Base-by-base conservation (phyloP, 2,329 filamentous ascomycete genomes). In the Trichoderma brevicompactum region DNA sequence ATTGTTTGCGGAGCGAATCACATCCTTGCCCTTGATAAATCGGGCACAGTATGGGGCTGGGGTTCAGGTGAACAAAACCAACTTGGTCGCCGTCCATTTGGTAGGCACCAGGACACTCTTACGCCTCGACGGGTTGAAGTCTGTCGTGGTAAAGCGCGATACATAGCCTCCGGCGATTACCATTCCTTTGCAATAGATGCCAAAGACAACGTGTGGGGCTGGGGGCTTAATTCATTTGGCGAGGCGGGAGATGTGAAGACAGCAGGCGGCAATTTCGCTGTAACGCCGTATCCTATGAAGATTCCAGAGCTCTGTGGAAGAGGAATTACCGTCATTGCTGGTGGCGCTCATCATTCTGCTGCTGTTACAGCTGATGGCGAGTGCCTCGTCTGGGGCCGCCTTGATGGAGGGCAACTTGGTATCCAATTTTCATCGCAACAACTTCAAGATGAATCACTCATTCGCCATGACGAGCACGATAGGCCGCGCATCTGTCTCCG, bases 151-250 rank as follows among this genome's bases (percentile, higher is more conserved):
- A 81, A 89, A 59, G 67, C 73, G 15, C 66, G 61, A 13, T 66
- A 70, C n/a, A 69, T 75, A 9, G 82, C 81, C 19, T 85, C 84
- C 65, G 89, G 89, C 17, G 82, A 85, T 55, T 89, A 90, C 74
- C 88, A 92, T 74, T 87, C 85, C 64, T 90, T 92, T 68, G 88
- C 87, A n/a, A 82, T 92, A 55, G 83, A 86, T 70, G 81, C 82
- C 49, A 83, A 83, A 13, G 88, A 85, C n/a, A 83, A 84, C 50
- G 85, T 91, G 17, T 91, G 84, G 76, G 81, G 84, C 0, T 92
- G 89, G 88, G 89, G 89, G 3, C 77, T 90, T 46, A 92, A 92
- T 78, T 89, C 87, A 72, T 92, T 87, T 73, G 87, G 86, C 60
- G 86, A 92, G 75, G 89, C 87, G 9, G 90, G 87, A 54, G 23